Conservation (phyloP, 495 filamentous ascomycete genomes). For the Cercophora sp. region DNA sequence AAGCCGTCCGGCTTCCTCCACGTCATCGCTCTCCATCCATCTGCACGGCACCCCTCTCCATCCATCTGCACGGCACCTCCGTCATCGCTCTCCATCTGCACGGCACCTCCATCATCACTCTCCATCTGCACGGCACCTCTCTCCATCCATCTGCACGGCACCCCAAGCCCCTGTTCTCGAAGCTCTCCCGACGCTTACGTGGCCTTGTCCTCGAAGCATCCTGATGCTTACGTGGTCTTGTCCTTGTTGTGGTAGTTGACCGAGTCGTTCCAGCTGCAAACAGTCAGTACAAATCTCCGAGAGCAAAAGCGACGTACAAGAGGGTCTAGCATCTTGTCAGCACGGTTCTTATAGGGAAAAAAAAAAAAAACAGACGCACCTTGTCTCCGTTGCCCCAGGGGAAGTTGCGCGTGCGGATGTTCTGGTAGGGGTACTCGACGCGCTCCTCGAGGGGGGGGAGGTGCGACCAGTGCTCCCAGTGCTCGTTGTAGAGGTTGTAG, state of each 20-base stretch:
- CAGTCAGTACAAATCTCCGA: background rate
- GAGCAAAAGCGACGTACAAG: constrained; percentile 39
- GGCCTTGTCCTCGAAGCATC: no score
- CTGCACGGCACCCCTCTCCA: background rate
- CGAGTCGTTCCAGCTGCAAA: constrained; percentile 77
- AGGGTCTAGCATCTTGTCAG: constrained; percentile 33
- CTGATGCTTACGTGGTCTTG: constrained; percentile 46
- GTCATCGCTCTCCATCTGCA: background rate
- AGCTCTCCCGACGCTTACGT: no score
- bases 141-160: no score
- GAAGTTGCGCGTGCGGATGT: constrained; percentile 86
- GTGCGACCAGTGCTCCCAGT: constrained; percentile 93
- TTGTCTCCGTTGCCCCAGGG: constrained; percentile 91
- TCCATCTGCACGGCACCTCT: background rate
- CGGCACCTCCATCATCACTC: background rate
- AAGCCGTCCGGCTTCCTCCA: constrained; percentile 4
- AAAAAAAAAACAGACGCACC: constrained; percentile 59
- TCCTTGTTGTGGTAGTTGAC: constrained; percentile 98
- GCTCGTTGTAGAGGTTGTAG: constrained; percentile 85
- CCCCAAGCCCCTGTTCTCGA: no score
- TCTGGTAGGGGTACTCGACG: constrained; percentile 87
- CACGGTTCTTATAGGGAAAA: no score
- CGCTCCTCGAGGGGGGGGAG: constrained; percentile 83
- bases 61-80: background rate
- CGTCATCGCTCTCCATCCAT: background rate